Evolutionary conservation across 139 green algal genomes (phyloP).

Genomic region (Tetraselmis striata): DNA sequence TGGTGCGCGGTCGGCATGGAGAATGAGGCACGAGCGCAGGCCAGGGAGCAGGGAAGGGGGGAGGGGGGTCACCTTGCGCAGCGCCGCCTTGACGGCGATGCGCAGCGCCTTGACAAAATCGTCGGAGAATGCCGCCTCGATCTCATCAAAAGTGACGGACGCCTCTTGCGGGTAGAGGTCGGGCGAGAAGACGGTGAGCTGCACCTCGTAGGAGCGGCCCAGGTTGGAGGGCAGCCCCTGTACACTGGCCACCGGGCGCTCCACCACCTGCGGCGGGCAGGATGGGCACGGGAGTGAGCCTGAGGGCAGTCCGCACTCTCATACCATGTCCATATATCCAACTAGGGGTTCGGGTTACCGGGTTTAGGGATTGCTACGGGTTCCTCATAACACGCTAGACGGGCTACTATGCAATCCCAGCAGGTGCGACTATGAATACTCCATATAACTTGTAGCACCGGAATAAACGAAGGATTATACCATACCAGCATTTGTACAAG

Average conservation of each 20-base stretch:
- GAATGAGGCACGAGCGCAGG: no score
- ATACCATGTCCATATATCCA: no score
- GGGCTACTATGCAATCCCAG: no score
- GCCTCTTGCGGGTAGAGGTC: not conserved
- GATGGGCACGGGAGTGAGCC: constrained; percentile 3
- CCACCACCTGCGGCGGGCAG: not conserved
- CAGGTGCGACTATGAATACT: no score
- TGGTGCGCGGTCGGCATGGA: no score
- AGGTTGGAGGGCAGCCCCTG: not conserved
- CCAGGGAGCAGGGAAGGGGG: not conserved
- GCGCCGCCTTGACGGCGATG: not conserved
- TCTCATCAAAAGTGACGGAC: not conserved
- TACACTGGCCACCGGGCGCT: not conserved
- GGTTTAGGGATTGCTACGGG: no score
- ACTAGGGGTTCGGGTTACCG: no score
- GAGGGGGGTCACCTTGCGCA: not conserved
- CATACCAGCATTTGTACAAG: no score
- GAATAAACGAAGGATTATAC: no score
- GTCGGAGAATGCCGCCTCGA: not conserved
- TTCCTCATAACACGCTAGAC: no score
- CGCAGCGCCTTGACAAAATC: not conserved
- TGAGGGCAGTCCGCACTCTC: not conserved
- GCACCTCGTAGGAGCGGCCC: not conserved
- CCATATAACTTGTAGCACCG: no score
- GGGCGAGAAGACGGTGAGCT: not conserved